A percentile compares a stretch with the other conserved stretches of the same genome.
These are phyloP conservation scores for Plantago coronopus DNA, from an alignment of 305 asterid genomes.

Conservation along the genomic window DNA sequence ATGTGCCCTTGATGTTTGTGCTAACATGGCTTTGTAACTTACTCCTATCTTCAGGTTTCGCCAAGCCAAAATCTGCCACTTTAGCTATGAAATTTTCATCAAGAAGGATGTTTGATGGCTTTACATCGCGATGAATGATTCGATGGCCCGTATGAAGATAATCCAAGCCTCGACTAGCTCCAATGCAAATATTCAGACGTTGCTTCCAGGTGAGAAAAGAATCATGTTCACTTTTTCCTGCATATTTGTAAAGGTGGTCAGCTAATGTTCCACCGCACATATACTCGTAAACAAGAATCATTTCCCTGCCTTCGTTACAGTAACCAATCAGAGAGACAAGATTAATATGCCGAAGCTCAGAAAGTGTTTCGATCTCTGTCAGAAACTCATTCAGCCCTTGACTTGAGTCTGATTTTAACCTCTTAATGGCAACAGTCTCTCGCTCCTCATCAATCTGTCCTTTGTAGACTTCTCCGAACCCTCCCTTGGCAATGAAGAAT, in stretches of 20 bases:
- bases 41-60: constrained; percentile 28
- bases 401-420: constrained; percentile 21
- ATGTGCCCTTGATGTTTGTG: constrained; percentile 36
- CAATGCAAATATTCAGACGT: constrained; percentile 46
- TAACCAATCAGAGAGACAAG: constrained; percentile 26
- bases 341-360: constrained; percentile 24
- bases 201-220: constrained; percentile 36
- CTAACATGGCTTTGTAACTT: constrained; percentile 26
- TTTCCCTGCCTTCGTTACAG: constrained; percentile 29
- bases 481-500: constrained; percentile 31
- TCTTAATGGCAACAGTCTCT: constrained; percentile 27
- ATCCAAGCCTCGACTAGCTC: constrained; percentile 47
- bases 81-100: constrained; percentile 40
- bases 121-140: constrained; percentile 47
- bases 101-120: constrained; percentile 42
- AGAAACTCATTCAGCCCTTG: constrained; percentile 36
- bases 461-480: constrained; percentile 36
- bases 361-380: constrained; percentile 30
- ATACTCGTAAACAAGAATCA: constrained; percentile 37
- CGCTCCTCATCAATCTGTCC: constrained; percentile 25
- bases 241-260: constrained; percentile 28
- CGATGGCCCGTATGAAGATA: constrained; percentile 44
- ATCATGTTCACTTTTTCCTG: constrained; percentile 2
- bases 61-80: constrained; percentile 49
- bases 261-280: constrained; percentile 29